Percentiles rank a stretch among this genome's conserved stretches.
Conservation (phyloP, 441 rosid genomes). For the Melastoma candidum region DNA sequence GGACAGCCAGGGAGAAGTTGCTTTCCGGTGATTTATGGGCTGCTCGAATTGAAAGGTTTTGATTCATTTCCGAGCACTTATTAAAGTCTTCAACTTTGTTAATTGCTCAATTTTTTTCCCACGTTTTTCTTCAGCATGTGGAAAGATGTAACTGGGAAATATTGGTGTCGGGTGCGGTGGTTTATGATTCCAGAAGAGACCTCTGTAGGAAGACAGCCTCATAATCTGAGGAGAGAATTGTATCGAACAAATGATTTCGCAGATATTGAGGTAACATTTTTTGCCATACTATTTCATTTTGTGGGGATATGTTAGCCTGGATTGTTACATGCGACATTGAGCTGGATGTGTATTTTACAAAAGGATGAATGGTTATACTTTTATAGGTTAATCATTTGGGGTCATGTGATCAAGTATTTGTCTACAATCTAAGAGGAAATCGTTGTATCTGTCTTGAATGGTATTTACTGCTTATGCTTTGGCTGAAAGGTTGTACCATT, state of each 20-base stretch:
- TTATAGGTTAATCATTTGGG: too few species aligned
- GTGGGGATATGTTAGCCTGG: background rate
- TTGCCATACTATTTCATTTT: background rate
- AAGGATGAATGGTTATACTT: too few species aligned
- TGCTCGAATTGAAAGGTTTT: slow-evolving; percentile 62
- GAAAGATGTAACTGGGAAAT: slow-evolving; percentile 64
- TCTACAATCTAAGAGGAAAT: too few species aligned
- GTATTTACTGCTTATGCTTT: too few species aligned
- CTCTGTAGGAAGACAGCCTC: slow-evolving; percentile 69
- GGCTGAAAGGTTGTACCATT: too few species aligned
- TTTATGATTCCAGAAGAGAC: slow-evolving; percentile 93
- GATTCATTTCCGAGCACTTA: slow-evolving; percentile 1
- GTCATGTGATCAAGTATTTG: too few species aligned
- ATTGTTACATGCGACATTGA: background rate
- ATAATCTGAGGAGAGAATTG: slow-evolving; percentile 77
- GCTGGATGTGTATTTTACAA: background rate
- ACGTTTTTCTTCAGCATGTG: slow-evolving; percentile 41
- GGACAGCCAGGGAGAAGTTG: slow-evolving; percentile 86
- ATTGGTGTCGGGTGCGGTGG: slow-evolving; percentile 73
- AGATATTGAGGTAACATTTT: slow-evolving; percentile 53
- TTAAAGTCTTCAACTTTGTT: background rate
- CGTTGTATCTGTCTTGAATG: too few species aligned
- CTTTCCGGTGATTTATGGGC: slow-evolving; percentile 85
- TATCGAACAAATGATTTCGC: slow-evolving; percentile 72
- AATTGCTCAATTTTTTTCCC: background rate